Evolutionary conservation across 805 yeast species (phyloP).

Genomic region (Isabelozyma pseudorhagii): DNA sequence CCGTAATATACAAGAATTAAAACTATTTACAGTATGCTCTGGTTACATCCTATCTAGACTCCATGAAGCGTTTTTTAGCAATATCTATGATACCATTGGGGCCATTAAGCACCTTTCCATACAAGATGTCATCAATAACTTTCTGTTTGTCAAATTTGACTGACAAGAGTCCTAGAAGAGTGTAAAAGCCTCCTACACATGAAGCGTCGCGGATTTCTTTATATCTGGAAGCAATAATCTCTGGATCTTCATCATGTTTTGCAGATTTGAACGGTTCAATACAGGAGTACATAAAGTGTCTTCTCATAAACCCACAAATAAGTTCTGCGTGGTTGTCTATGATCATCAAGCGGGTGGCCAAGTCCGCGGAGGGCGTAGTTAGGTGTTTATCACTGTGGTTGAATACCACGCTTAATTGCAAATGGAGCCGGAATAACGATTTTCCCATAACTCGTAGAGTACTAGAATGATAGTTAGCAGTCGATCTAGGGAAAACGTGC

Average conservation of each 20-base stretch:
- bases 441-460: slow-evolving; percentile 27
- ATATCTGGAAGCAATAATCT: slow-evolving; percentile 6
- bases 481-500: neutral
- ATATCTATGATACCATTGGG: slow-evolving; percentile 23
- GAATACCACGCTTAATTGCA: slow-evolving; percentile 25
- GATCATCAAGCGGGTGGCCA: slow-evolving; percentile 18
- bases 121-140: slow-evolving; percentile 16
- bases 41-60: neutral
- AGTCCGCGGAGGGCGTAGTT: slow-evolving; percentile 24
- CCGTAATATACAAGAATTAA: neutral
- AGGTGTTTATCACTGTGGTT: slow-evolving; percentile 22
- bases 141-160: slow-evolving; percentile 23
- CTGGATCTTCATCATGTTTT: slow-evolving; percentile 5
- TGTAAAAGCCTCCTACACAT: slow-evolving; percentile 34
- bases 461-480: slow-evolving; percentile 10
- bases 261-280: slow-evolving; percentile 28
- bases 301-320: slow-evolving; percentile 30
- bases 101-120: slow-evolving; percentile 24
- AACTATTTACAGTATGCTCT: neutral
- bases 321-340: slow-evolving; percentile 16
- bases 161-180: slow-evolving; percentile 33
- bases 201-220: slow-evolving; percentile 16
- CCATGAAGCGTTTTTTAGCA: neutral
- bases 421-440: slow-evolving; percentile 16
- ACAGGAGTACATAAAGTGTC: slow-evolving; percentile 19